A percentile compares a stretch with the other conserved stretches of the same genome.
Conservation (phyloP, 2,329 filamentous ascomycete genomes). For the Aureobasidium sp. region DNA sequence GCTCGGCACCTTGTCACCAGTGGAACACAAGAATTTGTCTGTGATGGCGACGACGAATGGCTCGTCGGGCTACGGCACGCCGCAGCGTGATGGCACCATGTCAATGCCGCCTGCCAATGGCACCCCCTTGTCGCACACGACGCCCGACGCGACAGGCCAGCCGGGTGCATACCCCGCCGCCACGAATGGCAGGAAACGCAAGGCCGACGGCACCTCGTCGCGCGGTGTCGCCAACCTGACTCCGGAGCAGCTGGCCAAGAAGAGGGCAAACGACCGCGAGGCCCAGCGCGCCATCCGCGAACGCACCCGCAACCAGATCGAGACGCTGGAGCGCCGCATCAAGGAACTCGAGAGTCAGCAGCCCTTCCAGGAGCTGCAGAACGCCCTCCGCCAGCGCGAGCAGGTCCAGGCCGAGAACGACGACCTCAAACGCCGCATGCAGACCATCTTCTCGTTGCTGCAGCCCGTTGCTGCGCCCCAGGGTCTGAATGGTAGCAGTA, state of each 20-base stretch:
- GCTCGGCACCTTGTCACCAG: background rate
- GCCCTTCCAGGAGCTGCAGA: constrained; percentile 75
- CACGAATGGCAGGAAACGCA: constrained; percentile 25
- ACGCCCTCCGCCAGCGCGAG: constrained; percentile 58
- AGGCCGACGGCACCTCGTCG: constrained; percentile 35
- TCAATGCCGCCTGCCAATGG: background rate
- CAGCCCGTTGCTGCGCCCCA: constrained; percentile 46
- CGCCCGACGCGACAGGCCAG: background rate
- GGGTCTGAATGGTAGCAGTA: constrained; percentile 38
- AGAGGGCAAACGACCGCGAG: constrained; percentile 83
- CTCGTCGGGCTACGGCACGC: constrained; percentile 9
- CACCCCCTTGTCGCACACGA: background rate
- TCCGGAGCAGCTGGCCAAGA: constrained; percentile 78
- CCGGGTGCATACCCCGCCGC: constrained; percentile 9
- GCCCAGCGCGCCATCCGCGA: constrained; percentile 78
- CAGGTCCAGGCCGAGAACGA: constrained; percentile 69
- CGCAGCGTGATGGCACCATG: constrained; percentile 3
- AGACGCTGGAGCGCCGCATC: constrained; percentile 62
- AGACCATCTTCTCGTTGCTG: constrained; percentile 54
- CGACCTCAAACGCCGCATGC: constrained; percentile 62
- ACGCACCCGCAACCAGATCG: constrained; percentile 72
- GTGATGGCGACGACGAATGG: constrained; percentile 10
- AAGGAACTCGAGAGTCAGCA: constrained; percentile 68
- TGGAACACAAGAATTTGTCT: background rate
- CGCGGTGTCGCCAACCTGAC: constrained; percentile 81